These are phyloP conservation scores for Theileria sp. DNA, from an alignment of 169 alveolate species.

Conservation along the genomic window DNA sequence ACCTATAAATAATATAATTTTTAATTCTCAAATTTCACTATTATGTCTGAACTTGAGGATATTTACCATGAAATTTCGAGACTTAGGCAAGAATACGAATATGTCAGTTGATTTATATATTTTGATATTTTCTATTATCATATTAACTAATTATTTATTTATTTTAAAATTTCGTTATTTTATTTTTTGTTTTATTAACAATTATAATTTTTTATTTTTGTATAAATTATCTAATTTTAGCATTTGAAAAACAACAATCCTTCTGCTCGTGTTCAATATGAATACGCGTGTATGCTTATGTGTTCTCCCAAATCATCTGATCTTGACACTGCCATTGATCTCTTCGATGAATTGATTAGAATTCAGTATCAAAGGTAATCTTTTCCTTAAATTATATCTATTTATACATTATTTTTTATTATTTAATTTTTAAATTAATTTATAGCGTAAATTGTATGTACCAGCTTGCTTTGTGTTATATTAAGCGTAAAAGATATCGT, in stretches of 20 bases:
- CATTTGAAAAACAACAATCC: conserved; percentile 47
- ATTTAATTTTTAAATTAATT: not conserved
- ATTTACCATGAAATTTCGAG: conserved; percentile 52
- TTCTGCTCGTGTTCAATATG: conserved; percentile 61
- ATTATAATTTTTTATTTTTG: not conserved
- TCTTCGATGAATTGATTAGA: conserved; percentile 55
- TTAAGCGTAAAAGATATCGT: conserved; percentile 66
- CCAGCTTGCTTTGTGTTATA: conserved; percentile 75
- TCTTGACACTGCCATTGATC: conserved; percentile 41
- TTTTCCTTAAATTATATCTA: no score
- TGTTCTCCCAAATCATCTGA: conserved; percentile 53
- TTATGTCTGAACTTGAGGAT: conserved; percentile 57
- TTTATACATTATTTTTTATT: not conserved
- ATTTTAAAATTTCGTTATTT: not conserved
- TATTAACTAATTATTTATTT: not conserved
- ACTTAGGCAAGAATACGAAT: conserved; percentile 47
- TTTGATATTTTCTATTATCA: not conserved
- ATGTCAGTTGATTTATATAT: conserved; percentile 26
- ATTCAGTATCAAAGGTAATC: conserved; percentile 46
- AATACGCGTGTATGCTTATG: conserved; percentile 66
- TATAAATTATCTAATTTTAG: conserved; percentile 1
- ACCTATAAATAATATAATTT: no score
- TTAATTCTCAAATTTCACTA: not conserved
- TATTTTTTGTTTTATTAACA: not conserved
- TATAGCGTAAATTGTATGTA: conserved; percentile 67